Percentiles rank a stretch among this genome's conserved stretches.
phyloP scores from a whole-genome alignment of 495 filamentous ascomycete species.

The Cenococcum geophilum region DNA sequence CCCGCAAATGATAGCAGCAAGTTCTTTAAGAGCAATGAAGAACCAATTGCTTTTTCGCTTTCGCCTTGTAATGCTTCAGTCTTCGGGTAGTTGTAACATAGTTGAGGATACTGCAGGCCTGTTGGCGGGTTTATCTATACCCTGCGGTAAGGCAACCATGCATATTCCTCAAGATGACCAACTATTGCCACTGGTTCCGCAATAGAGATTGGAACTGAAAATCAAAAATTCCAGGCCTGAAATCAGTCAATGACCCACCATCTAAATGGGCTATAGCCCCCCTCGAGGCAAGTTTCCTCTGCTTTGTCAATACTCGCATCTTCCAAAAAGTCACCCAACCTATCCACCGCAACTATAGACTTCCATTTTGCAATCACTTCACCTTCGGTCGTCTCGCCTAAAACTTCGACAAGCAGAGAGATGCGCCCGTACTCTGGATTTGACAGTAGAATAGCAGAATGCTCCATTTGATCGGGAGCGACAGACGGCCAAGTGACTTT shows the following conservation, averaged over 20 bases:
- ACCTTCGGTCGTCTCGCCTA: not conserved
- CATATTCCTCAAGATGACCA: too few species aligned
- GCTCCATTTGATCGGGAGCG: not conserved
- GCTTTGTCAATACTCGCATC: not conserved
- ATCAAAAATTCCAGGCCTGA: not conserved
- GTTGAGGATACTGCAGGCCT: too few species aligned
- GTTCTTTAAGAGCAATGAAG: too few species aligned
- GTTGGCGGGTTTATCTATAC: too few species aligned
- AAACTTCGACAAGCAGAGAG: not conserved
- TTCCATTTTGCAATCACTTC: not conserved
- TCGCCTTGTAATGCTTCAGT: too few species aligned
- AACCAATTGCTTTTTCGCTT: too few species aligned
- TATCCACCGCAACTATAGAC: not conserved
- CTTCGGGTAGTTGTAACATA: too few species aligned
- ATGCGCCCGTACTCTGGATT: not conserved
- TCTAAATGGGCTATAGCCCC: not conserved
- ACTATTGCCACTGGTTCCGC: too few species aligned
- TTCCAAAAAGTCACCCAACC: not conserved
- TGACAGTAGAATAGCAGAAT: not conserved
- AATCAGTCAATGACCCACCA: slow-evolving; percentile 16
- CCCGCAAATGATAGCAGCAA: too few species aligned
- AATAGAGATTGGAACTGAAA: too few species aligned
- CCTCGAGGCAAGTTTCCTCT: not conserved
- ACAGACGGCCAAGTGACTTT: not conserved
- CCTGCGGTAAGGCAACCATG: too few species aligned